A percentile compares a stretch with the other conserved stretches of the same genome.
Conservation (phyloP, 768 basidiomycete species). For the Suillus placidus region DNA sequence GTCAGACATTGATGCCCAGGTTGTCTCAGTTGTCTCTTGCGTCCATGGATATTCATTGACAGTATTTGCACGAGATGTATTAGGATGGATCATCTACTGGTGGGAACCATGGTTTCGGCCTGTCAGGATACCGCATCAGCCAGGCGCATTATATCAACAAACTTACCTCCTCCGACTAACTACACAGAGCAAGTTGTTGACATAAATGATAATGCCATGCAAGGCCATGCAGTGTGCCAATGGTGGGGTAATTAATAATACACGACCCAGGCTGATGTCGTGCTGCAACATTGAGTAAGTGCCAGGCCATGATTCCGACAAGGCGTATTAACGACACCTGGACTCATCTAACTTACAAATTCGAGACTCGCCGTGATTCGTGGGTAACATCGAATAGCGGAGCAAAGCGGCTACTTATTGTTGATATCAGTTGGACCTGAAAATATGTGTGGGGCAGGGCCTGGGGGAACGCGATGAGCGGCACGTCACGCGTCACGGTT, state of each 20-base stretch:
- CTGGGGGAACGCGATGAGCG: not conserved
- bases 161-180: not conserved
- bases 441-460: conserved; percentile 2
- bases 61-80: not conserved
- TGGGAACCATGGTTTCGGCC: not conserved
- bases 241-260: not conserved
- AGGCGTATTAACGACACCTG: not conserved
- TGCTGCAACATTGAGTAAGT: not conserved
- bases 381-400: not conserved
- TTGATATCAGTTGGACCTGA: not conserved
- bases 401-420: not conserved
- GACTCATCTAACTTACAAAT: not conserved
- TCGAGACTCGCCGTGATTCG: not conserved
- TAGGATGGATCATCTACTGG: not conserved
- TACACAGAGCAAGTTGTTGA: not conserved
- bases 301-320: not conserved
- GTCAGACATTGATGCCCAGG: not conserved
- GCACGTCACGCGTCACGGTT: not conserved
- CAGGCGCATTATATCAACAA: not conserved
- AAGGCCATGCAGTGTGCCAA: not conserved
- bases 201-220: not conserved
- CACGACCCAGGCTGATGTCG: not conserved
- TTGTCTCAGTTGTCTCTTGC: not conserved
- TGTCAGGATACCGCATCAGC: not conserved
- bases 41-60: not conserved